Evolutionary conservation across 2,329 filamentous ascomycete species (phyloP), one percentile per base, ranked within the genome.

Genomic region (Diaporthe australafricana): DNA sequence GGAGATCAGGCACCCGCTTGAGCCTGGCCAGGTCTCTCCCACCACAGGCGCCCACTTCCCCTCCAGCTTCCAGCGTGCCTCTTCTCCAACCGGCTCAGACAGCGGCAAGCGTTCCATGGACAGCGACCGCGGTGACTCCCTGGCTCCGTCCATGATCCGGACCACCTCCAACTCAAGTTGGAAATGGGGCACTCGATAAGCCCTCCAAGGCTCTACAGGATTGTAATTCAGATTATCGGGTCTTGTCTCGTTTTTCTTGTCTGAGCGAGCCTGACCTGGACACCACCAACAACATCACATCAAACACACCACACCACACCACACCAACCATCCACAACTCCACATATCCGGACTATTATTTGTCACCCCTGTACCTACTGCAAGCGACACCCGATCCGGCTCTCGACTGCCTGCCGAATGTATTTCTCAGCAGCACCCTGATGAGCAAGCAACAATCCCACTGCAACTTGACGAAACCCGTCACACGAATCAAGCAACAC

Each of bases 51-150:
- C 71, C 60, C 63, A 65, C 38, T 74, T 76, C 72, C 71, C 75
- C 70, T 74, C 78, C 77, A 79, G 79, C 76, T 78, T 79, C 72
- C 77, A 77, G 72, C 79, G 79, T 66, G 80, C 82, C 14, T 78
- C 81, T 2, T 83, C 83, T 9, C 80, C 83, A 32, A 62, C 66
- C 27, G 30, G 65, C 57, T 73, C 72, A 20, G 72, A 73, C 65
- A 32, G 63, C 65, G 81, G 83, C 76, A 87, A 86, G 79, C 82
- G 81, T 52, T 86, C 85, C 67, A 84, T 87, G 80, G 85, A 87
- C 75, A 84, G 81, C 73, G 83, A 85, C 74, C 82, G 84, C 75
- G 73, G 77, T 30, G 73, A 74, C 60, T 69, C 76, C 35, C 60
- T 75, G 25, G 55, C 70, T 70, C 47, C 77, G 11, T 75, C 80